Evolutionary conservation across 345 rosid genomes (phyloP).

Genomic region (Dipteronia sinensis): DNA sequence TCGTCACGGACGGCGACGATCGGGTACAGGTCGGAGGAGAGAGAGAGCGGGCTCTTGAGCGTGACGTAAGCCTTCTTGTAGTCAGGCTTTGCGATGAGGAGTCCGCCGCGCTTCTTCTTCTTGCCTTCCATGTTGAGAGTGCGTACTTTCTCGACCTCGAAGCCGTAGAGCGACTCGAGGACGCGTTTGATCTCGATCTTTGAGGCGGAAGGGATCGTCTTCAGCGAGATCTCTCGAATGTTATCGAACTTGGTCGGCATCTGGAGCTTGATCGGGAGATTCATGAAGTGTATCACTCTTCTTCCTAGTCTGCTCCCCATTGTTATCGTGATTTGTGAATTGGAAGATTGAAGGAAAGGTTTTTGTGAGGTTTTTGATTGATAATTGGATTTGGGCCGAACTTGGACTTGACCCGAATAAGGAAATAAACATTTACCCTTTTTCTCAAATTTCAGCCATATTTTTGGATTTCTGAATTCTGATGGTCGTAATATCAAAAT

Average conservation of each 20-base stretch:
- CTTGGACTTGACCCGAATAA: not conserved
- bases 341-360: not conserved
- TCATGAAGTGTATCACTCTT: conserved; percentile 78
- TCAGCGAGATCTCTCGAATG: conserved; percentile 74
- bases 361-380: conserved; percentile 11
- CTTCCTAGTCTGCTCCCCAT: conserved; percentile 84
- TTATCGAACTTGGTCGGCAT: conserved; percentile 62
- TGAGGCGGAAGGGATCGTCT: conserved; percentile 82
- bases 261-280: conserved; percentile 79
- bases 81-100: conserved; percentile 74
- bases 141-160: conserved; percentile 80
- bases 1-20: conserved; percentile 60
- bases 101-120: conserved; percentile 85
- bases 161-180: conserved; percentile 85
- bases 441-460: too few species aligned
- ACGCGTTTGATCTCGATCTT: conserved; percentile 98
- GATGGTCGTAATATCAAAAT: too few species aligned
- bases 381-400: not conserved
- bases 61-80: conserved; percentile 94
- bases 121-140: conserved; percentile 96
- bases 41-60: conserved; percentile 57
- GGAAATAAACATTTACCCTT: too few species aligned
- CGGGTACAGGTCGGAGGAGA: conserved; percentile 70
- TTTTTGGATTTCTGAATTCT: too few species aligned
- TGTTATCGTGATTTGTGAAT: not conserved